Evolutionary conservation across 441 rosid species (phyloP).

Genomic region (Eugenia klotzschiana): DNA sequence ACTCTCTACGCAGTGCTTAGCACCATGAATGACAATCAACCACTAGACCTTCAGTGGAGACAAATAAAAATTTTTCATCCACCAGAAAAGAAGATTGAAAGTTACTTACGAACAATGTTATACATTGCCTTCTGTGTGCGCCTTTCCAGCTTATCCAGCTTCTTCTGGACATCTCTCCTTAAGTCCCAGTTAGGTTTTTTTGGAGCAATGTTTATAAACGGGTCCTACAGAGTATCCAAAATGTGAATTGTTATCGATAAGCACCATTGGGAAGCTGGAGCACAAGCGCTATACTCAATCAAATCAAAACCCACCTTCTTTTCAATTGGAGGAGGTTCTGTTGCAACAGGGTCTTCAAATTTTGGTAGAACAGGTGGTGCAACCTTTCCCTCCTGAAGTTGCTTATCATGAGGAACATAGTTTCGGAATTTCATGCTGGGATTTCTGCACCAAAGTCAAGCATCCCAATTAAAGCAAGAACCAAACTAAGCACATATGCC

Average conservation of each 20-base stretch:
- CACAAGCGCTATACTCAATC: not conserved
- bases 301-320: conserved; percentile 33
- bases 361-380: conserved; percentile 84
- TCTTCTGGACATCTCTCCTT: conserved; percentile 89
- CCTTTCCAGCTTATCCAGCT: conserved; percentile 87
- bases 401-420: conserved; percentile 83
- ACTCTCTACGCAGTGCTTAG: not conserved
- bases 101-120: conserved; percentile 64
- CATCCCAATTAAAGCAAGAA: not conserved
- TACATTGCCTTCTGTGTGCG: conserved; percentile 70
- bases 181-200: conserved; percentile 98
- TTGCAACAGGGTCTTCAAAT: conserved; percentile 72
- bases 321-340: conserved; percentile 41
- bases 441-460: conserved; percentile 23
- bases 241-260: not conserved
- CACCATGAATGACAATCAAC: not conserved
- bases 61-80: not conserved
- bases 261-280: not conserved
- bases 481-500: not conserved
- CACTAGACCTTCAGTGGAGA: not conserved
- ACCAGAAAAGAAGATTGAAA: not conserved
- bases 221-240: conserved; percentile 36
- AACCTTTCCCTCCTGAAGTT: conserved; percentile 79
- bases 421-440: conserved; percentile 77
- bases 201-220: conserved; percentile 89